Conservation (phyloP, 495 filamentous ascomycete species). For the Lepraria neglecta region DNA sequence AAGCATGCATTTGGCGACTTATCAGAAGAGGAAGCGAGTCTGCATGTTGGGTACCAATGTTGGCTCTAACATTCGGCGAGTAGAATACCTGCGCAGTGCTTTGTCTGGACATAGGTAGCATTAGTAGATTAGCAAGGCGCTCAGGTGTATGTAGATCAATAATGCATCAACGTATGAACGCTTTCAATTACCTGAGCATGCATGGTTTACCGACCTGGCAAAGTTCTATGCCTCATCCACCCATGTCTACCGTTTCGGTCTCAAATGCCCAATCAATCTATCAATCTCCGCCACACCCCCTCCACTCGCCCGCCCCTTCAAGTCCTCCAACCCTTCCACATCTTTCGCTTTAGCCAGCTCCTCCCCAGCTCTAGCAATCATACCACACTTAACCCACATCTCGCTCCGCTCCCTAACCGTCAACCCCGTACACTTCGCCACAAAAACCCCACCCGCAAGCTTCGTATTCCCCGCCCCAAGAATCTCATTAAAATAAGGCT, state of each 20-base stretch:
- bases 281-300: conserved; percentile 51
- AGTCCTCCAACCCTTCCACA: conserved; percentile 55
- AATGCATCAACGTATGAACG: neutral
- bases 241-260: conserved; percentile 32
- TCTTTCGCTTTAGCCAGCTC: conserved; percentile 83
- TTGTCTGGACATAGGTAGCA: conserved; percentile 2
- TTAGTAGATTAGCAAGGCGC: conserved; percentile 7
- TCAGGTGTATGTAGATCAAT: conserved; percentile 1
- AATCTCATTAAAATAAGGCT: conserved; percentile 90
- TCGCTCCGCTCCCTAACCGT: conserved; percentile 63
- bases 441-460: conserved; percentile 65
- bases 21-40: too few species aligned
- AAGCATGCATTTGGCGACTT: neutral
- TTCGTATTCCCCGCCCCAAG: conserved; percentile 85
- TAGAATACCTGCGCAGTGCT: conserved; percentile 1
- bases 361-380: conserved; percentile 84
- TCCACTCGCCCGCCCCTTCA: conserved; percentile 53
- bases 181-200: neutral
- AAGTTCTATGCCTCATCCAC: too few species aligned
- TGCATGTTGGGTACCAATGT: too few species aligned
- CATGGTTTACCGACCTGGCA: too few species aligned
- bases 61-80: neutral
- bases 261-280: conserved; percentile 53
- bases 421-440: conserved; percentile 73
- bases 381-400: conserved; percentile 95